Conservation (phyloP, 2,329 filamentous ascomycete genomes). For the Colletotrichum limetticola region DNA sequence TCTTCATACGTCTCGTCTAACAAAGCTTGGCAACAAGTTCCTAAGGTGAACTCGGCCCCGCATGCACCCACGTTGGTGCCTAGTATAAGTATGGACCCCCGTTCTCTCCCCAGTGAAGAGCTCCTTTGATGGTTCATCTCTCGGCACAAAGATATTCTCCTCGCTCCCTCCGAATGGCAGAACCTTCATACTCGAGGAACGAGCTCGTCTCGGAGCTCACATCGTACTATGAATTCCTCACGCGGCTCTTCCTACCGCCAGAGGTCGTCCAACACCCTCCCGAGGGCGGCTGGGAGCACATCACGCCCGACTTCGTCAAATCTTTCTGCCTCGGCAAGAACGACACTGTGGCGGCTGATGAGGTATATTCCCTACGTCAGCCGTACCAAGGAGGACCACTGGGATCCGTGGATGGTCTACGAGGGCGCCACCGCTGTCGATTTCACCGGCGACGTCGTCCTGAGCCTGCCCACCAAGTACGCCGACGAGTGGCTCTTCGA, state of each 20-base stretch:
- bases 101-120: no score
- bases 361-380: background rate
- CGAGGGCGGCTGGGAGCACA: background rate
- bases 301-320: background rate
- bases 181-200: background rate
- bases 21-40: no score
- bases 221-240: background rate
- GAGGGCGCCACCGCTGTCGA: background rate
- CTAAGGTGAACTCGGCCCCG: no score
- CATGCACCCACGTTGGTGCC: no score
- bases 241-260: background rate
- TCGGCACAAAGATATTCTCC: no score
- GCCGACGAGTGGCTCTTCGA: background rate
- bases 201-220: constrained; percentile 7
- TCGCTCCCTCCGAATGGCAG: no score
- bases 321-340: background rate
- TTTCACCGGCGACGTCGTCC: background rate
- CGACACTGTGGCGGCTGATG: background rate
- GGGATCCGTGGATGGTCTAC: background rate
- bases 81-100: no score
- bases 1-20: no score
- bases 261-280: background rate
- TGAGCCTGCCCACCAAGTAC: background rate
- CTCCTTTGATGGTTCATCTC: no score
- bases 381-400: background rate